A percentile compares a stretch with the other conserved stretches of the same genome.
Conservation (phyloP, 1,284 basidiomycete genomes). For the Fomitopsis pinicola region DNA sequence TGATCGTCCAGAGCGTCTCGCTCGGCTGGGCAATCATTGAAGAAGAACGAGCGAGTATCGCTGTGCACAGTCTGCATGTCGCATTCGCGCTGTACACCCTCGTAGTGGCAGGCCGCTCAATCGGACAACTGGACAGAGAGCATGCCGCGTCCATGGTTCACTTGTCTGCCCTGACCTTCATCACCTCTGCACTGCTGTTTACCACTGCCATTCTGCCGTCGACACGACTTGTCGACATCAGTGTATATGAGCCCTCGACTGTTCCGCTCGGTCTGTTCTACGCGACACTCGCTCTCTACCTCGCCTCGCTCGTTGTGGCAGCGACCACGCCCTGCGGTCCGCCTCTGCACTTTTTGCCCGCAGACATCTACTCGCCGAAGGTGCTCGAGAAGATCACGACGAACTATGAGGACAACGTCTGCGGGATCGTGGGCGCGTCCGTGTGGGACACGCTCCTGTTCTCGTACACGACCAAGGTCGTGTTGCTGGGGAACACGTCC, state of each 20-base stretch:
- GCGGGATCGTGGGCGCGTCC: slow-evolving; percentile 42
- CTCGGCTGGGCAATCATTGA: slow-evolving; percentile 49
- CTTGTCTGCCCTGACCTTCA: slow-evolving; percentile 52
- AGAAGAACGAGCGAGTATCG: slow-evolving; percentile 29
- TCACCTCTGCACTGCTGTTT: slow-evolving; percentile 49
- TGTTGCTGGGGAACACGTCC: slow-evolving; percentile 73
- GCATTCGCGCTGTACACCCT: slow-evolving; percentile 61
- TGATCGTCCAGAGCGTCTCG: slow-evolving; percentile 47
- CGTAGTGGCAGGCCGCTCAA: slow-evolving; percentile 45
- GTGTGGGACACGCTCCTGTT: slow-evolving; percentile 67
- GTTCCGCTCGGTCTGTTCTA: slow-evolving; percentile 41
- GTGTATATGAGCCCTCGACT: slow-evolving; percentile 11
- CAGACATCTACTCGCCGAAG: slow-evolving; percentile 73
- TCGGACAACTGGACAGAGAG: slow-evolving; percentile 45
- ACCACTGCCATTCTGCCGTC: slow-evolving; percentile 52
- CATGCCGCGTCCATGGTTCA: slow-evolving; percentile 69
- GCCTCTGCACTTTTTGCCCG: slow-evolving; percentile 63
- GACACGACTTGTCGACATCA: slow-evolving; percentile 10
- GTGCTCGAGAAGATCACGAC: slow-evolving; percentile 53
- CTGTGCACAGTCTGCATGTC: slow-evolving; percentile 46
- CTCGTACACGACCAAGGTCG: slow-evolving; percentile 79
- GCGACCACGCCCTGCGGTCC: slow-evolving; percentile 71
- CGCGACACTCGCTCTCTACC: slow-evolving; percentile 44
- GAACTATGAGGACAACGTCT: slow-evolving; percentile 59
- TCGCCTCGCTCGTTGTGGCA: slow-evolving; percentile 42